Base-by-base conservation (phyloP, 768 basidiomycete genomes). In the Suillus bovinus region DNA sequence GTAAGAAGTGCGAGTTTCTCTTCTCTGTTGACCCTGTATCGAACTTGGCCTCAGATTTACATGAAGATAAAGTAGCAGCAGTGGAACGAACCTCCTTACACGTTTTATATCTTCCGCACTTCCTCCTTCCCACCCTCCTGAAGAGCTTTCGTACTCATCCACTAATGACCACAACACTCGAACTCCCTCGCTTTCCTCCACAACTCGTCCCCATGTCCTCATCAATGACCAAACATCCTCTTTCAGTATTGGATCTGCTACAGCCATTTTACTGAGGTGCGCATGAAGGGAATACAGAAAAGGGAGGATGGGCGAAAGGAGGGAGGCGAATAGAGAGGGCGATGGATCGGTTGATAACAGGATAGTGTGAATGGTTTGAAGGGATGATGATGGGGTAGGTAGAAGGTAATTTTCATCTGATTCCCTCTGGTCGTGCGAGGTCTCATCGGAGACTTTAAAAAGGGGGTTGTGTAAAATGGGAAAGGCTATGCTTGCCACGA, bases 321-420 rank as follows among this genome's bases (percentile, higher is more conserved):
- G 68, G 22, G 78, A 71, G 0, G 86, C 80, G 44, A 93, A 81
- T 46, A 93, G 79, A 3, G 76, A 72, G 0, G 93, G 90, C 4
- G 91, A 89, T 6, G 93, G 93, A 65, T 96, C 92, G 6, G 87
- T 85, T 66, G 94, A 91, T 6, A 86, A 81, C 3, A 92, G 74
- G 31, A 96, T 76, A 1, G 79, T 77, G 57, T 82, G 77, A 22
- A 94, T 72, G 5, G 74, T 80, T 7, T 77, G 75, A n/a, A 91
- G 71, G 3, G 84, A 79, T 16, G 72, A 72, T 22, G 74, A 71
- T 5, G 85, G 76, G 5, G 38, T 41, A 4, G 55, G 38, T 27
- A 20, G 24, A 56, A 27, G 24, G 17, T 56, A 24, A 6, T 17
- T 39, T 56, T 56, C 38, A 56, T 17, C 24, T 39, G 36, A 39